phyloP scores from a whole-genome alignment of 768 basidiomycete genomes.

The Calocybe indica region DNA sequence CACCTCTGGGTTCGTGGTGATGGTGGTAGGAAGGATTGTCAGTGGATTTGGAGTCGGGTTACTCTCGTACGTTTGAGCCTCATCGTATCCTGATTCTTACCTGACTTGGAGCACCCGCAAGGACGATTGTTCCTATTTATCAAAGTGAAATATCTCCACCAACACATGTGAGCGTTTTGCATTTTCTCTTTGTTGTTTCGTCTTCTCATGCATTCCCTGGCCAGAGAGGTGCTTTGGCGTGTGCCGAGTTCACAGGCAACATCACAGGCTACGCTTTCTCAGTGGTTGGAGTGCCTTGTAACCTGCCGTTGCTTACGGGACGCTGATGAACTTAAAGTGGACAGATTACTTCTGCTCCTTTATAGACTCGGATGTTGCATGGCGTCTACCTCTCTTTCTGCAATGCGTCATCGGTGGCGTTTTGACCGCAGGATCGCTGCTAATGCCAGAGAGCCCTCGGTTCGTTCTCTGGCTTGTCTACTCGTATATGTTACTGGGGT shows the following conservation, averaged over 20 bases:
- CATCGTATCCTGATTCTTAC: background rate
- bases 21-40: constrained; percentile 79
- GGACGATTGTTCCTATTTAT: constrained; percentile 84
- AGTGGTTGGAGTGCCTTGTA: constrained; percentile 49
- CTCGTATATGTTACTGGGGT: background rate
- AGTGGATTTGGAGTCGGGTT: constrained; percentile 90
- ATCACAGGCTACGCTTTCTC: constrained; percentile 80
- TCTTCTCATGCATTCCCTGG: background rate
- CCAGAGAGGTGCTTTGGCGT: constrained; percentile 80
- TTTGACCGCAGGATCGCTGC: constrained; percentile 67
- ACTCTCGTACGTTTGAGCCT: constrained; percentile 57
- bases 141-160: constrained; percentile 91
- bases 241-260: constrained; percentile 89
- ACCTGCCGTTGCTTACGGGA: background rate
- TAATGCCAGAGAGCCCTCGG: constrained; percentile 86
- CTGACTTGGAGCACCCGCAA: constrained; percentile 15
- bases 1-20: constrained; percentile 68
- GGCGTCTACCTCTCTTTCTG: constrained; percentile 78
- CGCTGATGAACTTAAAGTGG: constrained; percentile 45
- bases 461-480: constrained; percentile 14
- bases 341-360: constrained; percentile 87
- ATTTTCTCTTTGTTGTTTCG: background rate
- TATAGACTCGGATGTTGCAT: constrained; percentile 71
- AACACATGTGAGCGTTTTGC: constrained; percentile 49
- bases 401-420: constrained; percentile 80